phyloP scores from a whole-genome alignment of 1,139 yeast genomes.

The Geotrichum restrictum region DNA sequence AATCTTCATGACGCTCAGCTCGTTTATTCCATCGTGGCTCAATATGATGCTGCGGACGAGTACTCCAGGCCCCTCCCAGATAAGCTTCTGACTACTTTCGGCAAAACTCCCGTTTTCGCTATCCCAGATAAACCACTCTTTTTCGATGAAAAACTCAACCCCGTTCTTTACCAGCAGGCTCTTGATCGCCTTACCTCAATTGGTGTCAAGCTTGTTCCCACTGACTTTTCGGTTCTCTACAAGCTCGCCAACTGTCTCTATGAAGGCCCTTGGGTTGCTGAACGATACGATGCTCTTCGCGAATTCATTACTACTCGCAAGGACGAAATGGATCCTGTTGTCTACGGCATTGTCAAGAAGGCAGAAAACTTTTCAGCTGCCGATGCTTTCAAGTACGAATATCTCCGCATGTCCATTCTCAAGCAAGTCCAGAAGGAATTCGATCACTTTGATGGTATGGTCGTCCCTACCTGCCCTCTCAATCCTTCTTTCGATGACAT shows the following conservation, averaged over 20 bases:
- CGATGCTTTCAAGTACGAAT: conserved; percentile 77
- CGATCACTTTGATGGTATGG: conserved; percentile 61
- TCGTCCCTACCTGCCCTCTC: conserved; percentile 91
- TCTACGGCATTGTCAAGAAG: conserved; percentile 65
- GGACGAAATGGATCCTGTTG: conserved; percentile 74
- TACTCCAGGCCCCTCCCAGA: conserved; percentile 73
- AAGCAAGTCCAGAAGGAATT: conserved; percentile 58
- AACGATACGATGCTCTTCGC: conserved; percentile 78
- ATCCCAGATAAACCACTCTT: conserved; percentile 70
- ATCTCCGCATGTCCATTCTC: conserved; percentile 71
- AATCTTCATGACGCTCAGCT: conserved; percentile 79
- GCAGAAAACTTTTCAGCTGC: conserved; percentile 79
- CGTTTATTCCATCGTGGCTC: conserved; percentile 64
- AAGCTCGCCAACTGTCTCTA: conserved; percentile 85
- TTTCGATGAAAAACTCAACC: conserved; percentile 78
- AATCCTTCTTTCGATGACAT: conserved; percentile 77
- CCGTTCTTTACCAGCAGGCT: conserved; percentile 60
- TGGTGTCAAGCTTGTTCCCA: conserved; percentile 56
- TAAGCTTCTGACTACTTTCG: conserved; percentile 58
- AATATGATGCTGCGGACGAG: conserved; percentile 73
- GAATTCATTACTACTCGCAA: conserved; percentile 71
- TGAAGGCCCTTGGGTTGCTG: conserved; percentile 99
- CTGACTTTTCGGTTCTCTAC: conserved; percentile 70
- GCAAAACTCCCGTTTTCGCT: conserved; percentile 61
- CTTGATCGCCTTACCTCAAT: conserved; percentile 51